Percentiles rank a stretch among this genome's conserved stretches.
Conservation (phyloP, 352 stramenopile genomes). For the Achlya hypogyna region DNA sequence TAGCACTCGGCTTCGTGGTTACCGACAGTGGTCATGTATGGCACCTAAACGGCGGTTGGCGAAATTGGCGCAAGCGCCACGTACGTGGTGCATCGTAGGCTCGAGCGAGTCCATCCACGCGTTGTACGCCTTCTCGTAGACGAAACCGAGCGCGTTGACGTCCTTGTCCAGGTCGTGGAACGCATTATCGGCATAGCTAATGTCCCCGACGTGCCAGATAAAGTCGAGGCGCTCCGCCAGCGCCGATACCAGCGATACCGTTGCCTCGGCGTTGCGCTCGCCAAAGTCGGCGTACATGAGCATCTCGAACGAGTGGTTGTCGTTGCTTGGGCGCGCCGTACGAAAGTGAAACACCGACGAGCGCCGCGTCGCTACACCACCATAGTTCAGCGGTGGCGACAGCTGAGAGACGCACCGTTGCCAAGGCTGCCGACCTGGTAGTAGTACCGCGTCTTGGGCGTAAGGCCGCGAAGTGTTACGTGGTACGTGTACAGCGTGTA, state of each 20-base stretch:
- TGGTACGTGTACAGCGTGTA: slow-evolving; percentile 43
- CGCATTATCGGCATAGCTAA: slow-evolving; percentile 41
- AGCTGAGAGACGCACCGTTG: slow-evolving; percentile 25
- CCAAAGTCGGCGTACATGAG: slow-evolving; percentile 50
- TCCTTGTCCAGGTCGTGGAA: slow-evolving; percentile 20
- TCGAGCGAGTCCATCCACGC: slow-evolving; percentile 66
- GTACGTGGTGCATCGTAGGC: slow-evolving; percentile 31
- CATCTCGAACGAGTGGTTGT: slow-evolving; percentile 35
- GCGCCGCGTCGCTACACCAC: background rate
- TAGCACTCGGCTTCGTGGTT: slow-evolving; percentile 88
- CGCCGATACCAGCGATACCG: slow-evolving; percentile 31
- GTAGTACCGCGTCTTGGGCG: slow-evolving; percentile 33
- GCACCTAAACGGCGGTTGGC: slow-evolving; percentile 27
- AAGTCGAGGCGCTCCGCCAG: slow-evolving; percentile 34
- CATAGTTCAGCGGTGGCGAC: slow-evolving; percentile 25
- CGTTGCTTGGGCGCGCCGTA: slow-evolving; percentile 24
- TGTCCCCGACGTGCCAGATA: slow-evolving; percentile 65
- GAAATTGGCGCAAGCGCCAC: background rate
- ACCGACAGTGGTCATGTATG: slow-evolving; percentile 77
- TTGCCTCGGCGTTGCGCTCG: slow-evolving; percentile 33
- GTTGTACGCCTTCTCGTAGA: slow-evolving; percentile 84
- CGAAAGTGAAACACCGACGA: slow-evolving; percentile 14
- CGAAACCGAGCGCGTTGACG: slow-evolving; percentile 40
- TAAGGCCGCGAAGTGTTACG: slow-evolving; percentile 25
- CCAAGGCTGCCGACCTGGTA: slow-evolving; percentile 37